Evolutionary conservation across 441 rosid species (phyloP).

Genomic region (Melianthus villosus): DNA sequence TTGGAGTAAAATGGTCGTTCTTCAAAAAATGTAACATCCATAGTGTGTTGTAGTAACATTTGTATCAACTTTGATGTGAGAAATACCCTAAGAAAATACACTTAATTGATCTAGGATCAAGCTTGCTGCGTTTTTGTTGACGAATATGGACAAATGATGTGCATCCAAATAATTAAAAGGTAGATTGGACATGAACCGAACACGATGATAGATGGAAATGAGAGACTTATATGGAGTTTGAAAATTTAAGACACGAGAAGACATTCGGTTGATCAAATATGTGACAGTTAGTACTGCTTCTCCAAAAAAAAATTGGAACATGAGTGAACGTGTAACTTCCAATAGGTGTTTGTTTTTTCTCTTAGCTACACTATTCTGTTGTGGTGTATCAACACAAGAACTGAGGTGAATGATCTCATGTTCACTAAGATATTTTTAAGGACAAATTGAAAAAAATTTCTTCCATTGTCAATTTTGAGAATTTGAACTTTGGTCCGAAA

Average conservation of each 20-base stretch:
- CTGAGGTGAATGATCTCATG: neutral
- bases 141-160: neutral
- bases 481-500: neutral
- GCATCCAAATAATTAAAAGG: too few species aligned
- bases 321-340: neutral
- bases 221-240: neutral
- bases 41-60: neutral
- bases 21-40: slow-evolving; percentile 5
- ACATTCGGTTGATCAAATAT: neutral
- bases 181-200: too few species aligned
- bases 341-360: neutral
- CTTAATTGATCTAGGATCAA: neutral
- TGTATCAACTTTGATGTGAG: neutral
- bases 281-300: neutral
- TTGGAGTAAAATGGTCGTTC: neutral
- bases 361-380: neutral
- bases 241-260: neutral
- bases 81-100: neutral
- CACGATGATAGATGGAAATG: neutral
- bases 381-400: neutral
- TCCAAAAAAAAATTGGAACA: neutral
- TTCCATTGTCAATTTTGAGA: neutral
- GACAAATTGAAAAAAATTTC: neutral
- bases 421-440: too few species aligned
- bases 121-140: neutral